Conservation (phyloP, 306 rosid species). For the Malus fusca region DNA sequence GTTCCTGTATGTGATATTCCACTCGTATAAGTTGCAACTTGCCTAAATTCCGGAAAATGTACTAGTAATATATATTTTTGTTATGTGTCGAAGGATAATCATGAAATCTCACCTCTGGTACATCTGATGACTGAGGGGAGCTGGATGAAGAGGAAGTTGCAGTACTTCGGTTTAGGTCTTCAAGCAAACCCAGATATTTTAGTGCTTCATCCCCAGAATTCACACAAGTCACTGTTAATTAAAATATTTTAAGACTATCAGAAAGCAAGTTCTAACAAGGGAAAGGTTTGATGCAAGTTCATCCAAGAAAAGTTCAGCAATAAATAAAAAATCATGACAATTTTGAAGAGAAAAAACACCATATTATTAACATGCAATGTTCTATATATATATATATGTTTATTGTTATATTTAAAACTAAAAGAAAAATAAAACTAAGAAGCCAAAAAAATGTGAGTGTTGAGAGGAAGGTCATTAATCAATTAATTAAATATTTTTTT, state of each 20-base stretch:
- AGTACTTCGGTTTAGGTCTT: slow-evolving; percentile 18
- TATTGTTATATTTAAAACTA: too few relatives aligned
- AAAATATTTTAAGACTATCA: not conserved
- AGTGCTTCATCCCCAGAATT: slow-evolving; percentile 95
- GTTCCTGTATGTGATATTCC: too few relatives aligned
- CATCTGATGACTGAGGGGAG: slow-evolving; percentile 17
- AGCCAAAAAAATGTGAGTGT: not conserved
- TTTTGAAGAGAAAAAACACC: too few relatives aligned
- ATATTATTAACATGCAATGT: too few relatives aligned
- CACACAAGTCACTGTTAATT: slow-evolving; percentile 67
- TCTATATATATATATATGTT: too few relatives aligned
- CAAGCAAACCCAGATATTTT: slow-evolving; percentile 65
- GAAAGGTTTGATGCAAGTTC: not conserved
- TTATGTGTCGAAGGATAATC: not conserved
- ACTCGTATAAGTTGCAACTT: too few relatives aligned
- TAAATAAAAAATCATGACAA: too few relatives aligned
- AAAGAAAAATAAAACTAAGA: not conserved
- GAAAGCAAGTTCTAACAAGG: too few relatives aligned
- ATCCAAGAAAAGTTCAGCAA: not conserved
- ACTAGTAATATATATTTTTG: not conserved
- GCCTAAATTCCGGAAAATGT: not conserved
- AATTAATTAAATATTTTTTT: too few relatives aligned
- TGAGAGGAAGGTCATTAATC: not conserved
- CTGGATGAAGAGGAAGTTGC: slow-evolving; percentile 25
- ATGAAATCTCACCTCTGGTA: slow-evolving; percentile 22